Evolutionary conservation across 257 asterid genomes (phyloP), one percentile per base, ranked within the genome.

Genomic region (Pogostemon cablin): DNA sequence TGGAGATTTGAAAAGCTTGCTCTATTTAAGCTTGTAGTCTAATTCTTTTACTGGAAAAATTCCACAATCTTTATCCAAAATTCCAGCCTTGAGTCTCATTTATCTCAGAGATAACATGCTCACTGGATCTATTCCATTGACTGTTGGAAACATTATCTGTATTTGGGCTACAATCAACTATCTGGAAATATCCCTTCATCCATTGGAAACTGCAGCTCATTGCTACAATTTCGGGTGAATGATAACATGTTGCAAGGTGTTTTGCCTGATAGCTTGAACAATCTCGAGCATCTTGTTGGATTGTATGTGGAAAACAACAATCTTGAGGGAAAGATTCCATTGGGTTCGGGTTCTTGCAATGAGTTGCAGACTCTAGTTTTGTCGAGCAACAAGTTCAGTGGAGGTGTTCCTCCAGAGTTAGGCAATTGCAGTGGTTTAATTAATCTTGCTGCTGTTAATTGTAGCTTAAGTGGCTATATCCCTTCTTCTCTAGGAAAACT

Each of bases 401-500:
- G 96, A 50, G 79, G 81, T n/a, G 39, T 90, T 71, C 96, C 96
- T 1, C 54, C 80, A 3, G 85, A 76, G 35, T 72, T 90, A 69
- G 92, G 93, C 17, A 83, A 93, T 60, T 88, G 93, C 76, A 83
- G 85, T 42, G 77, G 77, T 58, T 74, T 93, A 60, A 72, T 72
- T 4, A 20, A 2, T 1, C 61, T 93, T 67, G 83, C 86, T 69
- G 92, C 89, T 40, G 56, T 75, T 53, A 57, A 72, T 42, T 85
- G 90, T 61, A 79, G 86, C 62, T 78, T 93, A 47, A 86, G 69
- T 69, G 98, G 97, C 11, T 72, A 66, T 1, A 82, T 90, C 53
- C 98, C 98, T 40, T 74, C 96, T 63, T 84, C 90, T 58, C 71
- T 90, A 10, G 96, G 93, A 40, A 86, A 46, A 15, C 90, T 92